A percentile compares a stretch with the other conserved stretches of the same genome.
These are phyloP conservation scores for Hypoxylon trugodes DNA, from an alignment of 495 filamentous ascomycete species.

Conservation along the genomic window DNA sequence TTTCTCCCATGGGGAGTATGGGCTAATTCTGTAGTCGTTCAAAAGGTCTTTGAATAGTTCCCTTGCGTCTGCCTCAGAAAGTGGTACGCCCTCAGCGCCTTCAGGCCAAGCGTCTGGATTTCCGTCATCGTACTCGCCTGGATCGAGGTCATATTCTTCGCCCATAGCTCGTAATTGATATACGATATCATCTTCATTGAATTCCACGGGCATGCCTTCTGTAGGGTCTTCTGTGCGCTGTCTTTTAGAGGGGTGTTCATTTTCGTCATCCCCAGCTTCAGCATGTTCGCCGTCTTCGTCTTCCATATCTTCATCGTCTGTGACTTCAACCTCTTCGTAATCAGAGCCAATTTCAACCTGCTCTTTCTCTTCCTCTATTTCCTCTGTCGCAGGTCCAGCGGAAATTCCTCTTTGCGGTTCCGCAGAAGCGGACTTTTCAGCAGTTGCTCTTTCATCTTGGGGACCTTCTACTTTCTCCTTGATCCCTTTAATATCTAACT, in stretches of 20 bases:
- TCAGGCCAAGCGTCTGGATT: conserved; percentile 74
- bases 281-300: conserved; percentile 44
- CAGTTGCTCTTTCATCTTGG: conserved; percentile 20
- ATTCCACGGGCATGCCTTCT: conserved; percentile 74
- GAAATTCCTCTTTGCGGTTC: conserved; percentile 4
- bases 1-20: conserved; percentile 92
- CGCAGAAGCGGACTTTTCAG: not conserved
- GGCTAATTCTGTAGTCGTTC: conserved; percentile 80
- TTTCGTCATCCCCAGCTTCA: conserved; percentile 53
- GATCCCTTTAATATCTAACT: conserved; percentile 68
- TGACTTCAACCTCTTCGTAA: conserved; percentile 90
- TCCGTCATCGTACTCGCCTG: conserved; percentile 71
- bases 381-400: conserved; percentile 27
- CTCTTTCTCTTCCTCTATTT: conserved; percentile 42
- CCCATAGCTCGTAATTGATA: conserved; percentile 90
- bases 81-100: conserved; percentile 69
- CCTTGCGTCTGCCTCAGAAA: conserved; percentile 72
- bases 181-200: conserved; percentile 94
- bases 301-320: conserved; percentile 66
- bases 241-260: conserved; percentile 67
- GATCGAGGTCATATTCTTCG: conserved; percentile 70
- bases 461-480: conserved; percentile 56
- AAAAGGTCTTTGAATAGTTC: conserved; percentile 87
- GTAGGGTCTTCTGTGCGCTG: conserved; percentile 67
- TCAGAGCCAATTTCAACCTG: conserved; percentile 64